Conservation (phyloP, 1,284 basidiomycete genomes). For the Crucibulum cyathiforme region DNA sequence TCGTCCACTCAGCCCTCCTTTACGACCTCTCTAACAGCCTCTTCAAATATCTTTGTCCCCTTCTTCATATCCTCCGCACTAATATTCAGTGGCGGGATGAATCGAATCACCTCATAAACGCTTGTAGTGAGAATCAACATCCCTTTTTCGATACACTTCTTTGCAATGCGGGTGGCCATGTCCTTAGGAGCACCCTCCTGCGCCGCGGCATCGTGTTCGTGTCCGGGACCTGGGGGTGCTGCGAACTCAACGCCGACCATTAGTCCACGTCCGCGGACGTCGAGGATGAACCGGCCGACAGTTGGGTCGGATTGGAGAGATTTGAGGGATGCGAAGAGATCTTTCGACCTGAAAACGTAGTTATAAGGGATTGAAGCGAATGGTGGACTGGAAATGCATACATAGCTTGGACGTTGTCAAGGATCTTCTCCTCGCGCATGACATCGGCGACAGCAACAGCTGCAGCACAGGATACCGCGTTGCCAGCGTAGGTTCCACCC, state of each 20-base stretch:
- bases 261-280: conserved; percentile 79
- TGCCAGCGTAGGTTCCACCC: conserved; percentile 93
- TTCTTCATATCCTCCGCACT: conserved; percentile 47
- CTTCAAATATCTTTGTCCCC: conserved; percentile 49
- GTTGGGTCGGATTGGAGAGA: conserved; percentile 58
- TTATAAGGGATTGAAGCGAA: background rate
- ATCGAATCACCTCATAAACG: conserved; percentile 80
- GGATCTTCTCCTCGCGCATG: conserved; percentile 78
- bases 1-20: conserved; percentile 43
- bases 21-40: conserved; percentile 50
- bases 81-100: conserved; percentile 60
- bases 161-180: conserved; percentile 78
- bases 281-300: conserved; percentile 66
- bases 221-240: conserved; percentile 53
- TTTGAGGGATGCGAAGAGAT: conserved; percentile 72
- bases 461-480: conserved; percentile 88
- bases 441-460: conserved; percentile 82
- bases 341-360: conserved; percentile 59
- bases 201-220: conserved; percentile 48
- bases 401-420: conserved; percentile 80
- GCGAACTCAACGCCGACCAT: conserved; percentile 87
- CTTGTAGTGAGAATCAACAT: conserved; percentile 83
- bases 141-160: conserved; percentile 84
- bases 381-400: conserved; percentile 32
- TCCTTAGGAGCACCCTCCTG: conserved; percentile 55